Percentiles rank a stretch among this genome's conserved stretches.
These are phyloP conservation scores for Castanea crenata DNA, from an alignment of 306 rosid genomes.

Conservation along the genomic window DNA sequence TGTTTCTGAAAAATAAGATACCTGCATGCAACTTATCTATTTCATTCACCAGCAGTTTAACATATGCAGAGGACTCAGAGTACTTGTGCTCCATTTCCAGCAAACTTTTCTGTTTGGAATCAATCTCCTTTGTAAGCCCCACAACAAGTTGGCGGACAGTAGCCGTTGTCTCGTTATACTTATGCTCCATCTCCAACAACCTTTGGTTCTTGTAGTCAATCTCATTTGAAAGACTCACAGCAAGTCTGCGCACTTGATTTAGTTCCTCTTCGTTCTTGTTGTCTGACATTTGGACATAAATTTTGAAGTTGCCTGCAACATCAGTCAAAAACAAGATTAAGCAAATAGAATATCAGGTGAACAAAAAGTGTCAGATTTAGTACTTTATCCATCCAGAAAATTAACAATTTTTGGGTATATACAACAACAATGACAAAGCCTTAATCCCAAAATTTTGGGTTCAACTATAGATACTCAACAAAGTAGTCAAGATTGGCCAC, in stretches of 20 bases:
- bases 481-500: no score
- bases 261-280: conserved; percentile 1
- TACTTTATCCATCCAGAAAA: neutral
- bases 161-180: neutral
- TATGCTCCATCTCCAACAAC: conserved; percentile 27
- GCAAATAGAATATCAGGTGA: neutral
- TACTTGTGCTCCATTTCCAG: conserved; percentile 22
- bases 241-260: conserved; percentile 6
- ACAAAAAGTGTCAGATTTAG: neutral
- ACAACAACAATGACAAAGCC: no score
- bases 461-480: no score
- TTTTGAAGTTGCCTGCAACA: conserved; percentile 18
- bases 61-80: conserved; percentile 9
- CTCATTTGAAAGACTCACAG: conserved; percentile 22
- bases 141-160: neutral
- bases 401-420: no score
- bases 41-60: conserved; percentile 14
- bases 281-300: conserved; percentile 21
- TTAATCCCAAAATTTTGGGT: no score
- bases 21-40: neutral
- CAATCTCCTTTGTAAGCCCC: conserved; percentile 10
- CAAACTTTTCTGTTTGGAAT: conserved; percentile 11
- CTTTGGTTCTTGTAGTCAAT: conserved; percentile 14
- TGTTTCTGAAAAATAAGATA: no score
- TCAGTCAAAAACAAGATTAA: neutral